phyloP scores from a whole-genome alignment of 2,329 filamentous ascomycete genomes.

The Corniculantispora saksenae region DNA sequence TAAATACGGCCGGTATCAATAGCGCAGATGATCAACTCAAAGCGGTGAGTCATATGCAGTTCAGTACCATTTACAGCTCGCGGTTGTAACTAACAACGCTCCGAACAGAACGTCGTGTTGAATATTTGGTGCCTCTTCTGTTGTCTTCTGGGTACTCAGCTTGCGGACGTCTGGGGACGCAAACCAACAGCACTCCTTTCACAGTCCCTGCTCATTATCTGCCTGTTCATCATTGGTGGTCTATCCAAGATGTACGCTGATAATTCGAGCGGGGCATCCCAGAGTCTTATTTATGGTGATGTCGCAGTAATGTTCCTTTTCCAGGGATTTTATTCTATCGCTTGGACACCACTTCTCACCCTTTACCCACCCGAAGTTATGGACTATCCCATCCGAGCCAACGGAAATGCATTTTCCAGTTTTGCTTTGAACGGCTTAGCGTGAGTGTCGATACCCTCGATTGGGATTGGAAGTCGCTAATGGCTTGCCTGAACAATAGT shows the following conservation, averaged over 20 bases:
- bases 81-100: not conserved
- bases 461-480: not conserved
- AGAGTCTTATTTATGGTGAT: slow-evolving; percentile 39
- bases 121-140: slow-evolving; percentile 50
- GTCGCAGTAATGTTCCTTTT: slow-evolving; percentile 34
- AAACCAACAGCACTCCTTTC: slow-evolving; percentile 44
- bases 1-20: slow-evolving; percentile 48
- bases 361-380: slow-evolving; percentile 33
- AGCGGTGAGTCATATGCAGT: slow-evolving; percentile 30
- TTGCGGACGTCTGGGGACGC: slow-evolving; percentile 44
- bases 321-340: slow-evolving; percentile 31
- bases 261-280: slow-evolving; percentile 29
- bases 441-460: slow-evolving; percentile 7
- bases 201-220: slow-evolving; percentile 39
- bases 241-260: slow-evolving; percentile 45
- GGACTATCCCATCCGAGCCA: slow-evolving; percentile 29
- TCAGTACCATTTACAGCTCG: too few relatives aligned
- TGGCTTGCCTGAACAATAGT: slow-evolving; percentile 3
- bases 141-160: slow-evolving; percentile 43
- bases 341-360: slow-evolving; percentile 30
- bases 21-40: slow-evolving; percentile 44
- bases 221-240: slow-evolving; percentile 53
- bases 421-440: slow-evolving; percentile 20
- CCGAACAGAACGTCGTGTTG: slow-evolving; percentile 46
- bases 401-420: slow-evolving; percentile 38